Conservation (phyloP, 345 rosid species). For the Clausena lansium region DNA sequence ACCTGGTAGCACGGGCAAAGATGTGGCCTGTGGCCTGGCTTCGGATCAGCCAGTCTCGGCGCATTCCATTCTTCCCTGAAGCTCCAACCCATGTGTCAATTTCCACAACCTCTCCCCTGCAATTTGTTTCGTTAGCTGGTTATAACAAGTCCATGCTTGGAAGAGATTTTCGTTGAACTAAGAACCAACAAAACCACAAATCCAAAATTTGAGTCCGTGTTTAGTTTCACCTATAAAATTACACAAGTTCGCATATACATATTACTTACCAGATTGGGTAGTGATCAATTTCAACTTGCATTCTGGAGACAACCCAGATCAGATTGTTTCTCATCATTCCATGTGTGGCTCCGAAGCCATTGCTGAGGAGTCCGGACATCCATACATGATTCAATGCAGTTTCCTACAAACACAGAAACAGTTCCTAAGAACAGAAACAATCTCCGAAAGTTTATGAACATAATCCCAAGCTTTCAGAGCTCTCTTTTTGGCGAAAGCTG, state of each 20-base stretch:
- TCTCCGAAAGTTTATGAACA: neutral
- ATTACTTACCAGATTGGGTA: slow-evolving; percentile 58
- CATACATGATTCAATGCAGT: slow-evolving; percentile 74
- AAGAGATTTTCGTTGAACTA: neutral
- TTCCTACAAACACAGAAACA: slow-evolving; percentile 35
- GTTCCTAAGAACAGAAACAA: neutral
- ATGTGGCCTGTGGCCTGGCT: slow-evolving; percentile 62
- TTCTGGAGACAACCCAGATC: slow-evolving; percentile 73
- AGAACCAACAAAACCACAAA: neutral
- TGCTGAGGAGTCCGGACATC: slow-evolving; percentile 74
- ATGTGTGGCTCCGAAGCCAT: slow-evolving; percentile 75
- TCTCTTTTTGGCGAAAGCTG: neutral
- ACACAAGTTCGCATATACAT: too few species aligned
- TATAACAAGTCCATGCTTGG: neutral
- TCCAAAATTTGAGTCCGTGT: neutral
- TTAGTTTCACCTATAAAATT: neutral
- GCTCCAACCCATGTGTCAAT: slow-evolving; percentile 77
- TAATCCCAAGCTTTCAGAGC: neutral
- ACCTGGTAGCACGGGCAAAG: slow-evolving; percentile 66
- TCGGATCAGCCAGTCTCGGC: slow-evolving; percentile 64
- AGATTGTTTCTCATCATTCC: slow-evolving; percentile 68
- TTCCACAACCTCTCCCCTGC: slow-evolving; percentile 68
- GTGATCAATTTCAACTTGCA: slow-evolving; percentile 56
- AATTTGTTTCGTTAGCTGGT: neutral
- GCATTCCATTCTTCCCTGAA: slow-evolving; percentile 72